phyloP scores from a whole-genome alignment of 352 stramenopile species.

The Peronospora farinosa region DNA sequence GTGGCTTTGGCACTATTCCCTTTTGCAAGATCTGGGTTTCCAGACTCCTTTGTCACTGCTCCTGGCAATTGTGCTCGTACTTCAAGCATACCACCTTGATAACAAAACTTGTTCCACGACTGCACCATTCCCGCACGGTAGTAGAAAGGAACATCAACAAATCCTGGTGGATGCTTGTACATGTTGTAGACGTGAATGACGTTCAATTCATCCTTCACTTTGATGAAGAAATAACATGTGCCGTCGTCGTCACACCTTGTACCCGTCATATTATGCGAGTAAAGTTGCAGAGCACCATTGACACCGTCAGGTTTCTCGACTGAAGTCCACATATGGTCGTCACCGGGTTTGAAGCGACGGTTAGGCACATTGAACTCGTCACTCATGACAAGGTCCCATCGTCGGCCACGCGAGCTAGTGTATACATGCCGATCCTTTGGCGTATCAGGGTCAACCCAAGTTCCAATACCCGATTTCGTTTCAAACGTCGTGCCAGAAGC shows the following conservation, averaged over 20 bases:
- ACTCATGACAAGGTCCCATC: slow-evolving; percentile 60
- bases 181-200: slow-evolving; percentile 57
- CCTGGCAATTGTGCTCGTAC: slow-evolving; percentile 83
- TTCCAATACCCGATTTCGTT: slow-evolving; percentile 31
- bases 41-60: slow-evolving; percentile 35
- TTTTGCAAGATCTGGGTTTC: slow-evolving; percentile 34
- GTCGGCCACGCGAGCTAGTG: slow-evolving; percentile 40
- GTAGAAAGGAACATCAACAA: slow-evolving; percentile 28
- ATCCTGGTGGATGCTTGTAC: slow-evolving; percentile 33
- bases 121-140: slow-evolving; percentile 81
- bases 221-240: slow-evolving; percentile 42
- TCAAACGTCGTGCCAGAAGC: slow-evolving; percentile 4
- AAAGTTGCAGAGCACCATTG: slow-evolving; percentile 86
- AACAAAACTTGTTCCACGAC: slow-evolving; percentile 93
- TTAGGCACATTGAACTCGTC: slow-evolving; percentile 58
- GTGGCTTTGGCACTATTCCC: slow-evolving; percentile 19
- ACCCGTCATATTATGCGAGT: slow-evolving; percentile 77
- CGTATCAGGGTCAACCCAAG: slow-evolving; percentile 38
- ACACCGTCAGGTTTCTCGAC: slow-evolving; percentile 51
- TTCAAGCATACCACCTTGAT: slow-evolving; percentile 88
- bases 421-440: slow-evolving; percentile 25
- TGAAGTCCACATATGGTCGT: slow-evolving; percentile 89
- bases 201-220: slow-evolving; percentile 29
- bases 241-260: slow-evolving; percentile 39
- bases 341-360: slow-evolving; percentile 72